Percentiles rank a stretch among this genome's conserved stretches.
Conservation (phyloP, 495 filamentous ascomycete species). For the Neohortaea acidophila region DNA sequence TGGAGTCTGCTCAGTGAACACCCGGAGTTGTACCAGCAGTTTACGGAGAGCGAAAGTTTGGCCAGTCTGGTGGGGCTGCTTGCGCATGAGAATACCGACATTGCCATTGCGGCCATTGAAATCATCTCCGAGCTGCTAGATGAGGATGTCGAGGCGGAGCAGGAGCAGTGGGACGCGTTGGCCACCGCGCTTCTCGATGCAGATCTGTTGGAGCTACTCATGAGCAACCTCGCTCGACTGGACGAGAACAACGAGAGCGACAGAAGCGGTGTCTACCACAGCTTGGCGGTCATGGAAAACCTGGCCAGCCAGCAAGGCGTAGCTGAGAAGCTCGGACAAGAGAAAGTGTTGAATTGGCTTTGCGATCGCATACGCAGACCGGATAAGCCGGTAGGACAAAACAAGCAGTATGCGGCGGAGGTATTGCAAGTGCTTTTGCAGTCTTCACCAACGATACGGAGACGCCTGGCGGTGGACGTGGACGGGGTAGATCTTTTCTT, state of each 20-base stretch:
- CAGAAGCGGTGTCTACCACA: constrained; percentile 70
- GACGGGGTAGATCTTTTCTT: constrained; percentile 69
- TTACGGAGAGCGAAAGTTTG: constrained; percentile 63
- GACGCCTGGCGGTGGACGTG: constrained; percentile 31
- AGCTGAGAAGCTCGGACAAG: constrained; percentile 53
- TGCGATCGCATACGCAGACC: constrained; percentile 50
- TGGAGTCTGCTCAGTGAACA: constrained; percentile 80
- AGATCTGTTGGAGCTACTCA: constrained; percentile 67
- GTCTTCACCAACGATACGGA: constrained; percentile 48
- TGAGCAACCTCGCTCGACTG: constrained; percentile 67
- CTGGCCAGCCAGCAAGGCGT: constrained; percentile 54
- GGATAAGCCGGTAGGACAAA: constrained; percentile 55
- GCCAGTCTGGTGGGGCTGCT: constrained; percentile 63
- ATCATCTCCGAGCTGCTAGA: constrained; percentile 87
- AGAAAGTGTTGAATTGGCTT: constrained; percentile 62
- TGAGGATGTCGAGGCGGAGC: constrained; percentile 76
- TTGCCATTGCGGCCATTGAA: constrained; percentile 82
- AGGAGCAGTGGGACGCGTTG: constrained; percentile 66
- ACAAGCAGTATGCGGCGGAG: constrained; percentile 92
- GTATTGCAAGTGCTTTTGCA: constrained; percentile 75
- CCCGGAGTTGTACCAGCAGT: constrained; percentile 68
- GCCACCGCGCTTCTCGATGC: constrained; percentile 70
- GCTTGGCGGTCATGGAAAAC: constrained; percentile 71
- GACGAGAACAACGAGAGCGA: constrained; percentile 71
- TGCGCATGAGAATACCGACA: constrained; percentile 93